Percentiles rank a stretch among this genome's conserved stretches.
phyloP scores from a whole-genome alignment of 108 stramenopile species.

The Mayamaea pseudoterrestris region DNA sequence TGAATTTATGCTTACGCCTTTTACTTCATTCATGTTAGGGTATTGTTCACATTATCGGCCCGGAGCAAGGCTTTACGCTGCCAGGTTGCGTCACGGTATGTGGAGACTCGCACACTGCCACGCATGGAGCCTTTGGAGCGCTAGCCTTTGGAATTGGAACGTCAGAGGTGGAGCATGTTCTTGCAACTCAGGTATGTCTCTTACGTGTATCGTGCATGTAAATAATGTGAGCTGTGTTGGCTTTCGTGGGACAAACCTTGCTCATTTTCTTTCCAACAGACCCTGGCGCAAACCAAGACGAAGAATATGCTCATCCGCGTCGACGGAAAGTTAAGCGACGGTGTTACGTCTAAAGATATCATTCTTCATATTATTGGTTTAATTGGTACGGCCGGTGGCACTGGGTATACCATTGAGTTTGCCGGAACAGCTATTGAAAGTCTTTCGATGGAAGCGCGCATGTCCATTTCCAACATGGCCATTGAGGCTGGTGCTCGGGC shows the following conservation, averaged over 20 bases:
- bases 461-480: slow-evolving; percentile 93
- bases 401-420: slow-evolving; percentile 92
- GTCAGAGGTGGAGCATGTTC: slow-evolving; percentile 91
- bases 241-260: neutral
- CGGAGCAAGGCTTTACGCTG: slow-evolving; percentile 93
- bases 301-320: slow-evolving; percentile 87
- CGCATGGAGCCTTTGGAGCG: slow-evolving; percentile 92
- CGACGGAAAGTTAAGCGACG: slow-evolving; percentile 62
- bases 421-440: slow-evolving; percentile 71
- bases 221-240: neutral
- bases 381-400: slow-evolving; percentile 94
- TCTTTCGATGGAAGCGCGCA: slow-evolving; percentile 84
- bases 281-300: slow-evolving; percentile 81
- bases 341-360: slow-evolving; percentile 91
- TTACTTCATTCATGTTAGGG: too few species aligned
- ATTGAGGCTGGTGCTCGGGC: slow-evolving; percentile 93
- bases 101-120: slow-evolving; percentile 91
- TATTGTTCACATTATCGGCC: slow-evolving; percentile 92
- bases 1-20: too few species aligned
- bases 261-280: slow-evolving; percentile 18
- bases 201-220: neutral
- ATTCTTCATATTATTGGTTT: slow-evolving; percentile 83
- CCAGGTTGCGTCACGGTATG: slow-evolving; percentile 87
- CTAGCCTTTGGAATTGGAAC: slow-evolving; percentile 95
- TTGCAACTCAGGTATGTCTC: slow-evolving; percentile 77